A percentile compares a stretch with the other conserved stretches of the same genome.
Evolutionary conservation across 441 rosid genomes (phyloP).

Genomic region (Populus hybrid): DNA sequence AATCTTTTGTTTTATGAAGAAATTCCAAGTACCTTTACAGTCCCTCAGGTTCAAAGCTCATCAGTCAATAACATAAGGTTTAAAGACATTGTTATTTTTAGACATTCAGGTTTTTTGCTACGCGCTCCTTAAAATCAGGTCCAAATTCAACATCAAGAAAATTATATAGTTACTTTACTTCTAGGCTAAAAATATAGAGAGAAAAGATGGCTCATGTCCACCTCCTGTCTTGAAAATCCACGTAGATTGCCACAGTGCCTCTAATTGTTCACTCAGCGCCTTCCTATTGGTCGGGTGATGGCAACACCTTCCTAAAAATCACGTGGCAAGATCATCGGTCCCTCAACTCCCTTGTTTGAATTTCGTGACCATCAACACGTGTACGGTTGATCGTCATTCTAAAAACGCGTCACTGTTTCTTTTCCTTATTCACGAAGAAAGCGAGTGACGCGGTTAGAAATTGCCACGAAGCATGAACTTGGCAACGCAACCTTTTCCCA

Average conservation of each 20-base stretch:
- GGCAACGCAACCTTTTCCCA: neutral
- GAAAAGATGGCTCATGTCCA: neutral
- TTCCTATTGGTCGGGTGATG: slow-evolving; percentile 18
- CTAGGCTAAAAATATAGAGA: too few species aligned
- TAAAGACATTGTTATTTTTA: too few species aligned
- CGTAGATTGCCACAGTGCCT: neutral
- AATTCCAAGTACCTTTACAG: too few species aligned
- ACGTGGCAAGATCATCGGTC: neutral
- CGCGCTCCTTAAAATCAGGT: neutral
- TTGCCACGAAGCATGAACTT: neutral
- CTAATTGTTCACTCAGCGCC: neutral
- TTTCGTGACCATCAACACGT: neutral
- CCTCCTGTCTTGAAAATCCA: neutral
- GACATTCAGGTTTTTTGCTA: neutral
- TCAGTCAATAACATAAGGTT: too few species aligned
- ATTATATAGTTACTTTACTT: too few species aligned
- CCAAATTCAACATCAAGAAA: too few species aligned
- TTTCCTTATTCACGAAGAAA: slow-evolving; percentile 10
- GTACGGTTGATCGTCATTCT: neutral
- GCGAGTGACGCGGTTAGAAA: neutral
- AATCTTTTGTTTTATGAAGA: too few species aligned
- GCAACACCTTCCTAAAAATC: neutral
- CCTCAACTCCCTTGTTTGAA: neutral
- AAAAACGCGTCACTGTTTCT: neutral
- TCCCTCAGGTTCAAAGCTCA: too few species aligned